Conservation (phyloP, 306 rosid genomes). For the Fragaria nilgerrensis region DNA sequence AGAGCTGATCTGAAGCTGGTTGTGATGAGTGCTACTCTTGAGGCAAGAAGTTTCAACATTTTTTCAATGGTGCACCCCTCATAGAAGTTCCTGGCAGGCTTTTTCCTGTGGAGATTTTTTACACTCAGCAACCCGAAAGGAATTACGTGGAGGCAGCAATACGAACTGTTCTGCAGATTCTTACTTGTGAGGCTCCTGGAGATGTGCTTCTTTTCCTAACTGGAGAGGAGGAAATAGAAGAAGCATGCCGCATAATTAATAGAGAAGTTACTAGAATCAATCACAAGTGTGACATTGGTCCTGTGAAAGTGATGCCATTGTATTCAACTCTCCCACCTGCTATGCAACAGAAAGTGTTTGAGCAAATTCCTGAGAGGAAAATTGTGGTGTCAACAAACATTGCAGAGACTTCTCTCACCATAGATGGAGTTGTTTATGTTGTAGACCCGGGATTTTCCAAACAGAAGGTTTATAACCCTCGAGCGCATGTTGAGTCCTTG, state of each 20-base stretch:
- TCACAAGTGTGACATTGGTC: constrained; percentile 56
- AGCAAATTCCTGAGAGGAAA: constrained; percentile 74
- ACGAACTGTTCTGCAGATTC: constrained; percentile 74
- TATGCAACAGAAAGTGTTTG: constrained; percentile 74
- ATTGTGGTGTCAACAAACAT: constrained; percentile 71
- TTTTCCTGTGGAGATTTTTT: constrained; percentile 72
- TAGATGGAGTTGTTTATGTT: constrained; percentile 75
- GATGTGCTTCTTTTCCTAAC: constrained; percentile 83
- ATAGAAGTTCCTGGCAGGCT: constrained; percentile 82
- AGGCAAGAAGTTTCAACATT: constrained; percentile 71
- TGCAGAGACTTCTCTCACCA: constrained; percentile 77
- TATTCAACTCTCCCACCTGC: constrained; percentile 81
- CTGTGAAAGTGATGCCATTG: constrained; percentile 64
- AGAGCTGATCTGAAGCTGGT: constrained; percentile 71
- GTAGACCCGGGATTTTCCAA: constrained; percentile 78
- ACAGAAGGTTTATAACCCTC: constrained; percentile 75
- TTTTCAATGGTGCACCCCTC: constrained; percentile 66
- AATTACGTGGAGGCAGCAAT: constrained; percentile 71
- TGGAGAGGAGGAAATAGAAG: constrained; percentile 81
- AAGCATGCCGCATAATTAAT: constrained; percentile 61
- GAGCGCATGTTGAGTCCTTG: constrained; percentile 60
- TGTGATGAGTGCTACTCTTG: constrained; percentile 79
- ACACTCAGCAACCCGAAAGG: constrained; percentile 67
- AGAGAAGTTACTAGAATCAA: constrained; percentile 55
- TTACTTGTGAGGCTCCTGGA: constrained; percentile 56